Evolutionary conservation across 768 basidiomycete species (phyloP), one percentile per base, ranked within the genome.

Genomic region (Saitozyma podzolica): DNA sequence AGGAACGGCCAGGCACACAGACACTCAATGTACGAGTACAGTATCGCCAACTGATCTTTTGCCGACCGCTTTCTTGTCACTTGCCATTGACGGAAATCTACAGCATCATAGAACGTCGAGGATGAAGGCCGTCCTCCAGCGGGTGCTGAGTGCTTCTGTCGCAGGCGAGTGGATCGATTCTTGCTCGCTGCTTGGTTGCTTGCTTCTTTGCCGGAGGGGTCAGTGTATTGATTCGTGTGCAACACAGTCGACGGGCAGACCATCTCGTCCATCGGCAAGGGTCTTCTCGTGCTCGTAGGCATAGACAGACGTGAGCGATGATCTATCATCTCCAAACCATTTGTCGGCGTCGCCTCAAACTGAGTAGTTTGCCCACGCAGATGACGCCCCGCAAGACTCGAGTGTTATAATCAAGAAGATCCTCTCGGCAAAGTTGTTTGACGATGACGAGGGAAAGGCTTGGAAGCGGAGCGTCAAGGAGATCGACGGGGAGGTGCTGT

Each of bases 381-480:
- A 93, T 76, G 95, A 98, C 78, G 91, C 86, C 41, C 80, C 84
- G 14, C 67, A 84, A 58, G 95, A 99, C 81, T 82, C 89, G 50
- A 83, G 86, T 55, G 81, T 80, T 10, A 81, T 97, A 72, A 83
- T 87, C 41, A 91, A 89, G 75, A 97, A 96, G 80, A 90, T 96
- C 69, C 82, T 95, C 6, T 82, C 85, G 29, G 82, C 94, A 59
- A 85, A 89, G 54, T 84, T 88, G 56, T 95, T 94, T 74, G 83
- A 86, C 54, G 66, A 71, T 63, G 70, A 68, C 13, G 63, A 56
- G 62, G 52, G 10, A 9, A 8, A 19, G 43, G 55, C 13, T 88
- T 98, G 95, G 95, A 94, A 90, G 80, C 80, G 84, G 19, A 91
- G 82, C 73, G 89, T 98, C 53, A 89, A 87, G 79, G 94, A 97